These are phyloP conservation scores for Xylaria sp. DNA, from an alignment of 2,329 filamentous ascomycete species.

Conservation along the genomic window DNA sequence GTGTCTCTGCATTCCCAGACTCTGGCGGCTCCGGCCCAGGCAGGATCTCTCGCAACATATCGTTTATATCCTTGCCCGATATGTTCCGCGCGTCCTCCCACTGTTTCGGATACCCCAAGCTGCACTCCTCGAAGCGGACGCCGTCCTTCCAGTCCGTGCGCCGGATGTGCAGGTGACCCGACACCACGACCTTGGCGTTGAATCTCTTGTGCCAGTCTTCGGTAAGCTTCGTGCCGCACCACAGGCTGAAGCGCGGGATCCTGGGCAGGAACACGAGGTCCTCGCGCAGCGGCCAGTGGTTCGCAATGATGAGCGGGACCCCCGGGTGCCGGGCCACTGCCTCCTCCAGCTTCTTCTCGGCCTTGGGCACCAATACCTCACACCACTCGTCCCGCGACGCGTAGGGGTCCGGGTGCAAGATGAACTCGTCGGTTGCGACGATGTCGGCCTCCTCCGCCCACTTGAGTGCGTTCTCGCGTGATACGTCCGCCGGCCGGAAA, in stretches of 20 bases:
- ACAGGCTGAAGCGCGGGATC: conserved; percentile 46
- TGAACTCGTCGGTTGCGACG: conserved; percentile 46
- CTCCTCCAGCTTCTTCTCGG: conserved; percentile 40
- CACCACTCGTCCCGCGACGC: conserved; percentile 45
- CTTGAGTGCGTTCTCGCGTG: conserved; percentile 50
- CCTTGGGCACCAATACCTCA: conserved; percentile 35
- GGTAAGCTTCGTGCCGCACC: conserved; percentile 47
- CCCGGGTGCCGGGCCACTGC: conserved; percentile 28
- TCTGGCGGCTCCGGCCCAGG: conserved; percentile 37
- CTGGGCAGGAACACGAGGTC: conserved; percentile 44
- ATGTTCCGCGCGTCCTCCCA: conserved; percentile 41
- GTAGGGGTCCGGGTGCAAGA: conserved; percentile 45
- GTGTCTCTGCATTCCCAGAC: conserved; percentile 30
- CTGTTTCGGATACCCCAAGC: conserved; percentile 46
- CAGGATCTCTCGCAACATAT: conserved; percentile 45
- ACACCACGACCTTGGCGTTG: conserved; percentile 44
- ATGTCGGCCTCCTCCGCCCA: conserved; percentile 47
- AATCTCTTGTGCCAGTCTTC: conserved; percentile 45
- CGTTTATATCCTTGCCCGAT: conserved; percentile 41
- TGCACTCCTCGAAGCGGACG: conserved; percentile 47
- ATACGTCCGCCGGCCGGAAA: conserved; percentile 57
- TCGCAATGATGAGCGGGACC: conserved; percentile 42
- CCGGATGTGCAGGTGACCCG: conserved; percentile 46
- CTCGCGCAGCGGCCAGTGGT: conserved; percentile 48
- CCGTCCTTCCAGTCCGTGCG: conserved; percentile 47